phyloP scores from a whole-genome alignment of 495 filamentous ascomycete species.

The Neurospora sp. region DNA sequence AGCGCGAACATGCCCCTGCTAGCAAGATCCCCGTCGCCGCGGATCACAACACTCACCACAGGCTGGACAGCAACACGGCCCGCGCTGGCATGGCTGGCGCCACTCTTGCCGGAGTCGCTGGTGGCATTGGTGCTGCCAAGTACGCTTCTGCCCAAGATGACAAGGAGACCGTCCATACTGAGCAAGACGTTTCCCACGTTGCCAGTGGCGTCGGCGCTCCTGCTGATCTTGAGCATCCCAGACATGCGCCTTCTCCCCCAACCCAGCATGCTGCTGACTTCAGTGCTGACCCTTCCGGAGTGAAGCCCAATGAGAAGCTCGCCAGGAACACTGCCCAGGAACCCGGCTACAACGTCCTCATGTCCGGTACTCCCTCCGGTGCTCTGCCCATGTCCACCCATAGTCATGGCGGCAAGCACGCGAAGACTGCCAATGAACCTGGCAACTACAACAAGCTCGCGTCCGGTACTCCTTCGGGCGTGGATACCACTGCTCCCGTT shows the following conservation, averaged over 20 bases:
- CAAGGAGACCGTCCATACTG: not conserved
- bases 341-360: not conserved
- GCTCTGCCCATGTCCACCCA: not conserved
- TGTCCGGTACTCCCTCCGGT: not conserved
- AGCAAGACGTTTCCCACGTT: not conserved
- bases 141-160: not conserved
- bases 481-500: not conserved
- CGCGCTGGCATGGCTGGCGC: not conserved
- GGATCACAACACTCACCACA: not conserved
- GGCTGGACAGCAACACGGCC: not conserved
- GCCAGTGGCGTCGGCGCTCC: not conserved
- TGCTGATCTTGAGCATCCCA: not conserved
- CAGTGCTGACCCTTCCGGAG: not conserved
- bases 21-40: not conserved
- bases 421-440: slow-evolving; percentile 1
- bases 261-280: not conserved
- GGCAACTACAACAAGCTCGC: slow-evolving; percentile 14
- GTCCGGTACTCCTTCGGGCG: slow-evolving; percentile 16
- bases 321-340: not conserved
- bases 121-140: not conserved
- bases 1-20: not conserved
- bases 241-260: not conserved
- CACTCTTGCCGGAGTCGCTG: not conserved
- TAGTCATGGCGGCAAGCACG: not conserved
- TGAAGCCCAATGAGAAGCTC: not conserved